A percentile compares a stretch with the other conserved stretches of the same genome.
Evolutionary conservation across 108 stramenopile genomes (phyloP).

Genomic region (Halocafeteria seosinensis): DNA sequence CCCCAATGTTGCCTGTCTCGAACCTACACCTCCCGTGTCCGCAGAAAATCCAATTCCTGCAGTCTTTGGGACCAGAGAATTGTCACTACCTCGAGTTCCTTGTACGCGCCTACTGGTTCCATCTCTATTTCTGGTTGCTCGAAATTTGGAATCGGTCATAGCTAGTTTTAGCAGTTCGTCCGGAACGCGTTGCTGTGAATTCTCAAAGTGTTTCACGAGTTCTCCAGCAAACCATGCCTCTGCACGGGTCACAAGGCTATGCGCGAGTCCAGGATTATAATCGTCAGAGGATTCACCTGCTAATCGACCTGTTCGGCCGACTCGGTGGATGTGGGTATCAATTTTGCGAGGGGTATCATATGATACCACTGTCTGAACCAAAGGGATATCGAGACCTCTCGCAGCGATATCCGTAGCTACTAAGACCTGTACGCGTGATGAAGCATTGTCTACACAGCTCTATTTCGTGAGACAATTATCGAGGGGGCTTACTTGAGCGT

Average conservation of each 20-base stretch:
- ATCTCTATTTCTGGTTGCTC: too few species aligned
- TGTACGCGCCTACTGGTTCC: too few species aligned
- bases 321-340: constrained; percentile 71
- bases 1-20: too few species aligned
- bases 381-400: constrained; percentile 63
- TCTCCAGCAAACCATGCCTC: constrained; percentile 39
- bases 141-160: too few species aligned
- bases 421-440: constrained; percentile 30
- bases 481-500: constrained; percentile 7
- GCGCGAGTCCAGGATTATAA: constrained; percentile 56
- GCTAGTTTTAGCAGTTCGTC: too few species aligned
- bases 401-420: constrained; percentile 74
- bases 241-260: constrained; percentile 64
- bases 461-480: neutral
- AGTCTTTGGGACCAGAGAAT: too few species aligned
- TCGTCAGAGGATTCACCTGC: constrained; percentile 65
- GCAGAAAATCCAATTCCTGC: too few species aligned
- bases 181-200: too few species aligned
- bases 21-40: too few species aligned
- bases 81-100: too few species aligned
- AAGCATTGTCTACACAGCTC: neutral
- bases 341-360: constrained; percentile 73
- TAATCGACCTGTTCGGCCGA: constrained; percentile 82
- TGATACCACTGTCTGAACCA: constrained; percentile 70
- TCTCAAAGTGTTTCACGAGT: constrained; percentile 37